A percentile compares a stretch with the other conserved stretches of the same genome.
phyloP scores from a whole-genome alignment of 495 filamentous ascomycete genomes.

The Penicillium goetzii region DNA sequence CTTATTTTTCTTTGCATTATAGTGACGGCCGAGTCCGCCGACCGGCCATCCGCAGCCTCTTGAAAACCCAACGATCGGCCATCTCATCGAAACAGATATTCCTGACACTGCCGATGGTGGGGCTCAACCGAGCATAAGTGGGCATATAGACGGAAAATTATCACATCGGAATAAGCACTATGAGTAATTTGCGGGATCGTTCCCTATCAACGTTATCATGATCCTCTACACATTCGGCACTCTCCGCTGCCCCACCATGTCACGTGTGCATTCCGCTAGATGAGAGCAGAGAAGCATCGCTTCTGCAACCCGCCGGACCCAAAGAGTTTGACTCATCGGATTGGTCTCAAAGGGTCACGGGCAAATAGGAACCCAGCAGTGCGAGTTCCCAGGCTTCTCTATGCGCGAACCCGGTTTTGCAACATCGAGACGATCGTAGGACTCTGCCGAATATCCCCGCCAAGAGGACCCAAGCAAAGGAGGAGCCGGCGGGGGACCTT shows the following conservation, averaged over 20 bases:
- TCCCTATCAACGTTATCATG: constrained; percentile 4
- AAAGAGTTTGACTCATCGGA: neutral
- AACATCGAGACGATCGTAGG: neutral
- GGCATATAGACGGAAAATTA: constrained; percentile 13
- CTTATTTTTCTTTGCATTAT: neutral
- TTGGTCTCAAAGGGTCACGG: neutral
- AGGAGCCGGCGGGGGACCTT: constrained; percentile 12
- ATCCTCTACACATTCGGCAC: constrained; percentile 12
- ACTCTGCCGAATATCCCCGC: neutral
- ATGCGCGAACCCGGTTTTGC: neutral
- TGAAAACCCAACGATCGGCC: constrained; percentile 15
- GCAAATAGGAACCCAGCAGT: neutral
- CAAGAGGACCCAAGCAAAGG: constrained; percentile 16
- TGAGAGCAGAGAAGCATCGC: neutral
- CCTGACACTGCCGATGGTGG: constrained; percentile 1
- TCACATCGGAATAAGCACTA: constrained; percentile 19
- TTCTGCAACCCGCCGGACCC: neutral
- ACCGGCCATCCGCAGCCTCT: constrained; percentile 6
- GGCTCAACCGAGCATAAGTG: constrained; percentile 1
- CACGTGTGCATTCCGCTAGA: constrained; percentile 19
- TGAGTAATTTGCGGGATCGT: constrained; percentile 24
- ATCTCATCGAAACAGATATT: neutral
- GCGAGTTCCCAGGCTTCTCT: neutral
- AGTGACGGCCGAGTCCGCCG: constrained; percentile 14
- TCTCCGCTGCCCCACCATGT: constrained; percentile 29